Evolutionary conservation across 345 rosid species (phyloP), one percentile per base, ranked within the genome.

Genomic region (Euphorbia peplus): DNA sequence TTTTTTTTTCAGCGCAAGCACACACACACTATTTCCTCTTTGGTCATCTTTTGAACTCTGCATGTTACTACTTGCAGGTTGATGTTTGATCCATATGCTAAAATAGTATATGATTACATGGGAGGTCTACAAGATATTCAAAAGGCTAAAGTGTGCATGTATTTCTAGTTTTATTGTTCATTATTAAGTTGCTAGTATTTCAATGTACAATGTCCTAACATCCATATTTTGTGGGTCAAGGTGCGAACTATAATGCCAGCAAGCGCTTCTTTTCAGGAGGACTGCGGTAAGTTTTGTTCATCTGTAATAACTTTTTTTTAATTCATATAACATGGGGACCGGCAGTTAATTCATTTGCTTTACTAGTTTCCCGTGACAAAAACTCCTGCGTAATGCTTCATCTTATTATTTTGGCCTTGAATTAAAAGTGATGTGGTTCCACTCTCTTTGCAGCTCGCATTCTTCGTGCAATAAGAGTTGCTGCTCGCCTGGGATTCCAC

Each of bases 81-180:
- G 82, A 83, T 95, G 90, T 90, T 86, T 77, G 98, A 95, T 82
- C 99, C 99, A 57, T 92, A 78, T 86, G 84, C 83, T 30, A 86
- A 81, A 81, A 79, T 88, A 29, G 80, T 92, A 66, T 92, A 95
- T 57, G 98, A 92, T 76, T 92, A 95, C 74, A 72, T 84, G 59
- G 97, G 92, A 81, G 99, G 98, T 73, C 80, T 90, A 52, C 88
- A 92, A 80, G 99, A 95, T 80, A 79, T 95, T 62, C 81, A 70
- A 84, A 90, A 85, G 74, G 90, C 98, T 82, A 90, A 86, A 87
- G 99, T 95, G 91, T 83, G 99, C 79, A 82, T 79, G 83, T 88
- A 76, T 73, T 77, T 83, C 76, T 78, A 62, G 50, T 30, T 59
- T 46, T 52, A 60, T 88, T 72, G 44, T 32, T 76, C 60, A 46